These are phyloP conservation scores for Saturnispora ahearnii DNA, from an alignment of 805 yeast genomes.

Conservation along the genomic window DNA sequence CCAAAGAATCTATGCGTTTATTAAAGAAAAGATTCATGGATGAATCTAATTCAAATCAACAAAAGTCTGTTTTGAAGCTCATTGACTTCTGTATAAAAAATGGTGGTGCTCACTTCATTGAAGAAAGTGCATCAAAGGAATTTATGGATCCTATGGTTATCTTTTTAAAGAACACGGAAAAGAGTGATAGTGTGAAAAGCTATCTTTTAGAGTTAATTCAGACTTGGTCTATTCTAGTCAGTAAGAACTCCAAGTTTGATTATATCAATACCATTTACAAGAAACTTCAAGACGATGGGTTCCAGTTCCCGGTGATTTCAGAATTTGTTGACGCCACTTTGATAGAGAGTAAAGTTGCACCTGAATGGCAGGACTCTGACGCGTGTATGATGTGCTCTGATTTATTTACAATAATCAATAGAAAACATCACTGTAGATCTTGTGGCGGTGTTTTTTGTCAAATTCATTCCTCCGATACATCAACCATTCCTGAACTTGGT, in stretches of 20 bases:
- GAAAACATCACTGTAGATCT: constrained; percentile 94
- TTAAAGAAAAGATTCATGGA: constrained; percentile 62
- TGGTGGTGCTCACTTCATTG: constrained; percentile 79
- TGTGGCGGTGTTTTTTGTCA: constrained; percentile 95
- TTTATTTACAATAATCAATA: constrained; percentile 67
- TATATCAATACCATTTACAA: constrained; percentile 58
- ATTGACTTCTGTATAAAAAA: constrained; percentile 86
- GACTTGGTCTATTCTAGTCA: constrained; percentile 70
- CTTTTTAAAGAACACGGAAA: constrained; percentile 24
- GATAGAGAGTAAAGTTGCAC: constrained; percentile 86
- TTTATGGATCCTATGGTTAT: constrained; percentile 72
- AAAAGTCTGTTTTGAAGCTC: constrained; percentile 64
- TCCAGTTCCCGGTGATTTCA: constrained; percentile 51
- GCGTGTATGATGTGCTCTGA: constrained; percentile 91
- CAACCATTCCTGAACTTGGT: constrained; percentile 75
- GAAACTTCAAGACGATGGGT: constrained; percentile 52
- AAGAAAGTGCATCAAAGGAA: constrained; percentile 73
- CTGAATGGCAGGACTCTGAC: constrained; percentile 95
- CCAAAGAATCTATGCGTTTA: constrained; percentile 80
- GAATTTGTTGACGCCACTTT: constrained; percentile 36
- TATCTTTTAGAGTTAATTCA: constrained; percentile 58
- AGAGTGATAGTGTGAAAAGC: constrained; percentile 45
- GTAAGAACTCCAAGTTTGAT: constrained; percentile 52
- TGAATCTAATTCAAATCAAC: constrained; percentile 66
- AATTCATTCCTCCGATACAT: constrained; percentile 64